Percentiles rank a stretch among this genome's conserved stretches.
These are phyloP conservation scores for Arthrobotrys sinensis DNA, from an alignment of 2,329 filamentous ascomycete genomes.

Conservation along the genomic window DNA sequence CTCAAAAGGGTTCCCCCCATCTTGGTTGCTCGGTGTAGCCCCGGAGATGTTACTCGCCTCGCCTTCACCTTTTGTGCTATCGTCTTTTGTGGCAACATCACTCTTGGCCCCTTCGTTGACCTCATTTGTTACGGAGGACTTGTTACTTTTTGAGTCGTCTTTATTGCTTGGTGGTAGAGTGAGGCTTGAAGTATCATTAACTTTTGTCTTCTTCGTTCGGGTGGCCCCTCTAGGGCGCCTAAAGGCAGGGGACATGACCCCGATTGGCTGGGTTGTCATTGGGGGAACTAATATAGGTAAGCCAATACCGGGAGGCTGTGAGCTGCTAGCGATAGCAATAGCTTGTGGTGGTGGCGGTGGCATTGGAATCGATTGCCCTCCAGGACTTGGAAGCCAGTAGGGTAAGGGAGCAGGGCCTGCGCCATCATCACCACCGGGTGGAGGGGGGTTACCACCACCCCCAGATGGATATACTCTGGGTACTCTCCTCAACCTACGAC, in stretches of 20 bases:
- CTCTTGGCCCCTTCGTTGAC: slow-evolving; percentile 8
- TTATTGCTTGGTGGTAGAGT: slow-evolving; percentile 7
- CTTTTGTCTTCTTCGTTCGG: slow-evolving; percentile 3
- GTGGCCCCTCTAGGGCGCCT: neutral
- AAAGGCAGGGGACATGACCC: neutral
- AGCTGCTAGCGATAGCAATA: neutral
- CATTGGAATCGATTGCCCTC: slow-evolving; percentile 17
- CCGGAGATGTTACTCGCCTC: slow-evolving; percentile 6
- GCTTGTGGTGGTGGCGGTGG: slow-evolving; percentile 13
- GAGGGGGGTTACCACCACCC: slow-evolving; percentile 29
- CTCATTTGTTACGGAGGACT: slow-evolving; percentile 18
- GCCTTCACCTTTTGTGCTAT: slow-evolving; percentile 26
- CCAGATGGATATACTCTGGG: slow-evolving; percentile 55
- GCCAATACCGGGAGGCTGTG: slow-evolving; percentile 6
- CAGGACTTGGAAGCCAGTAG: slow-evolving; percentile 36
- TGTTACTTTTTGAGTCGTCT: slow-evolving; percentile 17
- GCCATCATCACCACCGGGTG: slow-evolving; percentile 43
- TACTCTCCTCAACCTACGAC: slow-evolving; percentile 50
- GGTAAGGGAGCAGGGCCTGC: slow-evolving; percentile 37
- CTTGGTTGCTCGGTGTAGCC: slow-evolving; percentile 8
- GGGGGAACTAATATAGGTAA: neutral
- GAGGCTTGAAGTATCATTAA: slow-evolving; percentile 2
- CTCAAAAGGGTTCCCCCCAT: slow-evolving; percentile 16
- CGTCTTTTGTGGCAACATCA: slow-evolving; percentile 22
- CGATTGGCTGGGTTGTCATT: neutral